Evolutionary conservation across 441 rosid species (phyloP).

Genomic region (Macaranga tanarius): DNA sequence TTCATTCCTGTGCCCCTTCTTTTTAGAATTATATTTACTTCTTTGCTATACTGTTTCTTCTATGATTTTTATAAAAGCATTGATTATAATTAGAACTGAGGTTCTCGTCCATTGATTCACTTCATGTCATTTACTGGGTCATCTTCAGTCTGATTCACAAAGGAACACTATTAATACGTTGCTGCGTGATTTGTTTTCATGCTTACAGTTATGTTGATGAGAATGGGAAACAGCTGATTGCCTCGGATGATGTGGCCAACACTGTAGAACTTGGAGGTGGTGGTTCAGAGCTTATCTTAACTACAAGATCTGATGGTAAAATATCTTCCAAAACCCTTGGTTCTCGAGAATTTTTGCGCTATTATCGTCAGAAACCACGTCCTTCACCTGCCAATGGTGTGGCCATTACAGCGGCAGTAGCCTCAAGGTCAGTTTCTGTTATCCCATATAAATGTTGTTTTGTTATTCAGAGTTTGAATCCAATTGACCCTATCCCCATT

Average conservation of each 20-base stretch:
- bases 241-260: constrained; percentile 50
- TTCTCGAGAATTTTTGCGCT: constrained; percentile 87
- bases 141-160: background rate
- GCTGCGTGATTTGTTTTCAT: background rate
- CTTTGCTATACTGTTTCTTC: background rate
- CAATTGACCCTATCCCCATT: too few species aligned
- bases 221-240: constrained; percentile 71
- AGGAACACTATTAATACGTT: background rate
- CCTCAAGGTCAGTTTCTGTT: constrained; percentile 55
- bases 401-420: constrained; percentile 57
- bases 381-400: constrained; percentile 57
- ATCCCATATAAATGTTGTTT: background rate
- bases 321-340: constrained; percentile 66
- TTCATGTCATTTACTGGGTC: background rate
- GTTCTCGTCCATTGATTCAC: background rate
- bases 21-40: background rate
- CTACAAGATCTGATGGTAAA: constrained; percentile 46
- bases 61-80: background rate
- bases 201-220: constrained; percentile 62
- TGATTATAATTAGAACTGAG: background rate
- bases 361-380: constrained; percentile 90
- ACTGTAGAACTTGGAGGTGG: constrained; percentile 59
- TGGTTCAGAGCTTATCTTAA: constrained; percentile 90
- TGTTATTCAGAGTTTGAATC: background rate
- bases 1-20: constrained; percentile 5